phyloP scores from a whole-genome alignment of 495 filamentous ascomycete genomes.

The Aspergillus egyptiacus region DNA sequence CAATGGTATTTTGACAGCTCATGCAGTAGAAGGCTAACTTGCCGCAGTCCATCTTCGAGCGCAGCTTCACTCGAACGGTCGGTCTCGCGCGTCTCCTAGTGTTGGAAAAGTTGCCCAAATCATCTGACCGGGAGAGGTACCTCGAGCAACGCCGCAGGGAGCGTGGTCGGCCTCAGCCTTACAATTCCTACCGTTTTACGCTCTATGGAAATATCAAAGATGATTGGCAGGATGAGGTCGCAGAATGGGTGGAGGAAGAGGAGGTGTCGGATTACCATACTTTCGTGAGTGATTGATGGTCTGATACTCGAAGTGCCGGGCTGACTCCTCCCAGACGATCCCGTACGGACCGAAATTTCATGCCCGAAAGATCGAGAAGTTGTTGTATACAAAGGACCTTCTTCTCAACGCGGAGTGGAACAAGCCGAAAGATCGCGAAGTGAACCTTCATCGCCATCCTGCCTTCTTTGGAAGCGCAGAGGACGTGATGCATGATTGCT shows the following conservation, averaged over 20 bases:
- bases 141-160: slow-evolving; percentile 58
- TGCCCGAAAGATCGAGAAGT: slow-evolving; percentile 67
- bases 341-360: slow-evolving; percentile 68
- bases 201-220: slow-evolving; percentile 63
- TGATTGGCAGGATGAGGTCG: slow-evolving; percentile 64
- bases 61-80: slow-evolving; percentile 64
- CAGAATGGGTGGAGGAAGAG: slow-evolving; percentile 70
- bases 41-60: slow-evolving; percentile 65
- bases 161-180: slow-evolving; percentile 53
- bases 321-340: slow-evolving; percentile 41
- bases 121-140: slow-evolving; percentile 59
- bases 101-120: slow-evolving; percentile 67
- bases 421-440: slow-evolving; percentile 58
- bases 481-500: slow-evolving; percentile 72
- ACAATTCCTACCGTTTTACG: slow-evolving; percentile 15
- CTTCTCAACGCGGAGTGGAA: slow-evolving; percentile 89
- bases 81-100: slow-evolving; percentile 76
- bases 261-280: slow-evolving; percentile 73
- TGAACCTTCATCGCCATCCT: slow-evolving; percentile 74
- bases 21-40: neutral
- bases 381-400: slow-evolving; percentile 71
- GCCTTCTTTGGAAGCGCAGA: slow-evolving; percentile 62
- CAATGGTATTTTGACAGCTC: neutral
- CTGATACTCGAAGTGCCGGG: neutral
- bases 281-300: slow-evolving; percentile 36